Evolutionary conservation across 2,329 filamentous ascomycete genomes (phyloP).

Genomic region (Fusarium falciforme): DNA sequence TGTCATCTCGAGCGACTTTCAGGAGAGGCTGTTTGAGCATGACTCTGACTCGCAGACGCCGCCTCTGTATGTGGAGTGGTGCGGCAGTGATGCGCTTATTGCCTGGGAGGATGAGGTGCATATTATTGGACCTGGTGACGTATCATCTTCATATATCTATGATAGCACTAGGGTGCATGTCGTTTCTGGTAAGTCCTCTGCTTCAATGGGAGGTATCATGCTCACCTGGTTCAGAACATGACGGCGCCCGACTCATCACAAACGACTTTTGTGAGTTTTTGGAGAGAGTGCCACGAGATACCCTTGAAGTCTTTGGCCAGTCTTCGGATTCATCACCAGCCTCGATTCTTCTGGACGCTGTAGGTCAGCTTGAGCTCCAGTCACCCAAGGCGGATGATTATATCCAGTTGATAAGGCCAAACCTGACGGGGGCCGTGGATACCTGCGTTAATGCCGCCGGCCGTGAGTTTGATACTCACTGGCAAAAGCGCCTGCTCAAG

Average conservation of each 20-base stretch:
- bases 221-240: slow-evolving; percentile 63
- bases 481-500: slow-evolving; percentile 96
- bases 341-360: slow-evolving; percentile 92
- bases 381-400: slow-evolving; percentile 98
- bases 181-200: slow-evolving; percentile 71
- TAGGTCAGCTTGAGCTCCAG: slow-evolving; percentile 89
- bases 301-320: slow-evolving; percentile 88
- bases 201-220: not conserved
- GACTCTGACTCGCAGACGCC: slow-evolving; percentile 86
- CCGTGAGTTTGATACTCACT: slow-evolving; percentile 88
- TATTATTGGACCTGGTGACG: slow-evolving; percentile 85
- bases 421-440: slow-evolving; percentile 92
- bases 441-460: slow-evolving; percentile 93
- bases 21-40: slow-evolving; percentile 91
- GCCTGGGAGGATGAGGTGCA: slow-evolving; percentile 99
- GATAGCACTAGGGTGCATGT: slow-evolving; percentile 91
- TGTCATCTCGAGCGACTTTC: slow-evolving; percentile 95
- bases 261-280: slow-evolving; percentile 97
- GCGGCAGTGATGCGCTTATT: slow-evolving; percentile 92
- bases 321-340: slow-evolving; percentile 90
- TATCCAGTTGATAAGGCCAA: slow-evolving; percentile 90
- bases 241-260: slow-evolving; percentile 90
- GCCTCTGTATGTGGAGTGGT: slow-evolving; percentile 93
- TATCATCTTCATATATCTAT: slow-evolving; percentile 84
- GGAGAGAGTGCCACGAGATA: slow-evolving; percentile 90